These are phyloP conservation scores for Tylopilus plumbeoviolaceoides DNA, from an alignment of 768 basidiomycete genomes.

Conservation along the genomic window DNA sequence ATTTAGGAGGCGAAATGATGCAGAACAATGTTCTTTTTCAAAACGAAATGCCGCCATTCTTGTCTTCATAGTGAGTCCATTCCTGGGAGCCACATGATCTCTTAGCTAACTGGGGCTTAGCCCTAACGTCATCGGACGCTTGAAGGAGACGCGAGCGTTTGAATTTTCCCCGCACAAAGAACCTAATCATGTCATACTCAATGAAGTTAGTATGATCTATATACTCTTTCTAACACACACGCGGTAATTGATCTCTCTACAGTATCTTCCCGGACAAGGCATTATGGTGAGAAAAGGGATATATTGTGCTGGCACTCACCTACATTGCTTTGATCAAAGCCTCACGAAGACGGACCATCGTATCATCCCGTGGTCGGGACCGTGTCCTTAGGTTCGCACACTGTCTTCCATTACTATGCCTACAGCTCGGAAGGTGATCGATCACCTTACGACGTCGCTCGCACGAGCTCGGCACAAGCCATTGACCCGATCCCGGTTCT, in stretches of 20 bases:
- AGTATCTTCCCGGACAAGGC: slow-evolving; percentile 89
- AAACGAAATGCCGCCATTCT: slow-evolving; percentile 66
- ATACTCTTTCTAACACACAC: neutral
- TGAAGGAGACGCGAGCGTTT: slow-evolving; percentile 63
- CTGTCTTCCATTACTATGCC: slow-evolving; percentile 78
- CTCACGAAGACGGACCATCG: slow-evolving; percentile 88
- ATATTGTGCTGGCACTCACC: slow-evolving; percentile 9
- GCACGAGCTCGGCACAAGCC: slow-evolving; percentile 39
- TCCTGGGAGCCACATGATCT: neutral
- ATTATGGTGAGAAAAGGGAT: slow-evolving; percentile 65
- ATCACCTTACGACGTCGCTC: slow-evolving; percentile 15
- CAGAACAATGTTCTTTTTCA: slow-evolving; percentile 64
- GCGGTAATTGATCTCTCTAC: slow-evolving; percentile 14
- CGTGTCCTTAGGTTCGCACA: slow-evolving; percentile 81
- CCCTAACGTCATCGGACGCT: slow-evolving; percentile 71
- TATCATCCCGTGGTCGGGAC: slow-evolving; percentile 89
- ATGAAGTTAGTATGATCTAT: slow-evolving; percentile 51
- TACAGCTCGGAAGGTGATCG: slow-evolving; percentile 36
- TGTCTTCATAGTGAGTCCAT: slow-evolving; percentile 57
- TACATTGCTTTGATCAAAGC: slow-evolving; percentile 40
- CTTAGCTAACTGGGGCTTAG: slow-evolving; percentile 37
- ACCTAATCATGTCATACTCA: slow-evolving; percentile 89
- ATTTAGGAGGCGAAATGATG: slow-evolving; percentile 68
- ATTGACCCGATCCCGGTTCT: slow-evolving; percentile 64
- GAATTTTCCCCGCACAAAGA: slow-evolving; percentile 54